Percentiles rank a stretch among this genome's conserved stretches.
phyloP scores from a whole-genome alignment of 208 protist species.

The Leishmania turanica region DNA sequence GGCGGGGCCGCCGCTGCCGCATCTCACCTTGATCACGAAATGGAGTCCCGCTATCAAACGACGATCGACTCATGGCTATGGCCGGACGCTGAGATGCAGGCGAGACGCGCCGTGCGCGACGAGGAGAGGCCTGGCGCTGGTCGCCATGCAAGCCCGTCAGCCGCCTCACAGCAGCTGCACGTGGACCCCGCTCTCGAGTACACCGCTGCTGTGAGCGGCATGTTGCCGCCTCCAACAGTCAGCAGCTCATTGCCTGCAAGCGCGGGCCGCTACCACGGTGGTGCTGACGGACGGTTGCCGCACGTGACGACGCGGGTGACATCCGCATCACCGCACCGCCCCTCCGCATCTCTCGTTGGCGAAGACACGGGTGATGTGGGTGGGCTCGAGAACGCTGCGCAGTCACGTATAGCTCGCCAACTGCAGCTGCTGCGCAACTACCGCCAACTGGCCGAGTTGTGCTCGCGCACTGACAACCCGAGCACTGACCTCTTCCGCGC shows the following conservation, averaged over 20 bases:
- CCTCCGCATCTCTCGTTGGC: constrained; percentile 7
- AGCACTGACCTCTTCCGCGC: constrained; percentile 36
- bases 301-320: constrained; percentile 23
- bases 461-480: constrained; percentile 46
- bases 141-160: not conserved
- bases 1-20: not conserved
- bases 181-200: constrained; percentile 1
- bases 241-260: constrained; percentile 17
- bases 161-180: constrained; percentile 12
- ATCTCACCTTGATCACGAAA: not conserved
- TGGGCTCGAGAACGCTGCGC: constrained; percentile 42
- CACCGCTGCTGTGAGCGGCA: not conserved
- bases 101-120: not conserved
- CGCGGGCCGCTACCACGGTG: constrained; percentile 16
- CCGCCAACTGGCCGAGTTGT: constrained; percentile 57
- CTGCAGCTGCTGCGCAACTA: constrained; percentile 79
- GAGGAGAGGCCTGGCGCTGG: not conserved
- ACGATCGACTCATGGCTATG: constrained; percentile 34
- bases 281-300: not conserved
- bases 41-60: constrained; percentile 18
- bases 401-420: constrained; percentile 58
- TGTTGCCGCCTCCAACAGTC: constrained; percentile 9
- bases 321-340: constrained; percentile 8
- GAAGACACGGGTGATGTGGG: not conserved
- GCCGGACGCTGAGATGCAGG: not conserved